A percentile compares a stretch with the other conserved stretches of the same genome.
Conservation (phyloP, 2,329 filamentous ascomycete genomes). For the Sclerotiophoma versabilis region DNA sequence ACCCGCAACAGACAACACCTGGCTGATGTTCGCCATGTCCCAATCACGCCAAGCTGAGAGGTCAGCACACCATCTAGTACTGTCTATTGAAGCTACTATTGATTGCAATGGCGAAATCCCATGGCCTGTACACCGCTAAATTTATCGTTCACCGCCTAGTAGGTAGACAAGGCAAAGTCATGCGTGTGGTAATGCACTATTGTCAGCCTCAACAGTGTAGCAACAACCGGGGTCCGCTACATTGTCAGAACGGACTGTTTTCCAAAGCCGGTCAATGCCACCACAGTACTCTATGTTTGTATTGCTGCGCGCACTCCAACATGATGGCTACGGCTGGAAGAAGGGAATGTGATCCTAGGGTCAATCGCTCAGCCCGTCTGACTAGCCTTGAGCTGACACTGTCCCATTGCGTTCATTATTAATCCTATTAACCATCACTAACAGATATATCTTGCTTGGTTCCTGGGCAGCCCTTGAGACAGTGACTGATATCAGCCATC, state of each 20-base stretch:
- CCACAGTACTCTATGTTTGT: not conserved
- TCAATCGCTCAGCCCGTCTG: not conserved
- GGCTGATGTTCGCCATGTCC: not conserved
- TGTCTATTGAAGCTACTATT: not conserved
- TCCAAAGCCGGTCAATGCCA: not conserved
- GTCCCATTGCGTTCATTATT: not conserved
- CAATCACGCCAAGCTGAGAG: not conserved
- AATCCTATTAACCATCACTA: not conserved
- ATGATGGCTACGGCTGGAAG: not conserved
- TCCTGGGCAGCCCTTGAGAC: no score
- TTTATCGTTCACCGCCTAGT: not conserved
- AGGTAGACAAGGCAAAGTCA: not conserved
- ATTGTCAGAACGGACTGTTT: not conserved
- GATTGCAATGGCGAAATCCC: not conserved
- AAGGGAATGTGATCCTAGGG: not conserved
- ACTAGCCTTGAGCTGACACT: not conserved
- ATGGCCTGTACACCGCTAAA: not conserved
- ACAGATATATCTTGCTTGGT: not conserved
- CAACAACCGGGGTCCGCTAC: not conserved
- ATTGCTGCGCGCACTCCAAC: not conserved
- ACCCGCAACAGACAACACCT: not conserved
- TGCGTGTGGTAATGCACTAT: not conserved
- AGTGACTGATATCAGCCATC: not conserved
- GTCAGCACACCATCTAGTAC: not conserved
- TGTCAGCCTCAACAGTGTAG: constrained; percentile 6